Base-by-base conservation (phyloP, 805 yeast species). In the Candida corydali region DNA sequence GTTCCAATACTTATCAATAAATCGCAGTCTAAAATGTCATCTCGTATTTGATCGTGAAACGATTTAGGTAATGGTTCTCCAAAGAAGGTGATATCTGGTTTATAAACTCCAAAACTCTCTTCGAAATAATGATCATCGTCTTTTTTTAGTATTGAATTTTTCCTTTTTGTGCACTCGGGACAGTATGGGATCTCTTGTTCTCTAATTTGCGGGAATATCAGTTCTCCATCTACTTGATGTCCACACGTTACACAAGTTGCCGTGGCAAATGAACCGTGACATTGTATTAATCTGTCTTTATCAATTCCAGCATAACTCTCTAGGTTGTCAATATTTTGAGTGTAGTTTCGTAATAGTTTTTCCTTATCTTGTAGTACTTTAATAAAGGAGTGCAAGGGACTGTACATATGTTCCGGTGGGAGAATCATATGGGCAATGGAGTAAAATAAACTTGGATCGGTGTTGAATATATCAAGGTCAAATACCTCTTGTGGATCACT, bases 61-160 rank as follows among this genome's bases (percentile, higher is more conserved):
- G 51, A 41, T 11, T 36, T 46, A 12, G 82, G 82, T 4, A 87
- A 74, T 3, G 84, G 75, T 36, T 78, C 76, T 0, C 95, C 95
- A 32, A 88, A 86, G 19, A 82, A 75, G 30, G 91, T 95, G 43
- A 93, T 88, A 54, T 87, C 95, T 1, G 95, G 95, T 52, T 88
- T 88, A 86, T 64, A 85, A 71, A 66, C 89, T 10, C 65, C 62
- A 38, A 46, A 55, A 32, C 57, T 54, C 36, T 57, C 61, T 3
- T 50, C 46, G 20, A 57, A 42, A 36, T 46, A 54, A 9, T 42
- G 36, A 22, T 44, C 51, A 4, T 53, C 57, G 20, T 64, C 65
- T 9, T 44, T 44, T 4, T 47, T 42, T 35, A 59, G 39, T 8
- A 55, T 34, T 32, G 43, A 45, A 8, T 42, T 34, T 32, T 56